These are phyloP conservation scores for Musa balbisiana DNA, from an alignment of 202 grass and related monocot genomes.

Conservation along the genomic window DNA sequence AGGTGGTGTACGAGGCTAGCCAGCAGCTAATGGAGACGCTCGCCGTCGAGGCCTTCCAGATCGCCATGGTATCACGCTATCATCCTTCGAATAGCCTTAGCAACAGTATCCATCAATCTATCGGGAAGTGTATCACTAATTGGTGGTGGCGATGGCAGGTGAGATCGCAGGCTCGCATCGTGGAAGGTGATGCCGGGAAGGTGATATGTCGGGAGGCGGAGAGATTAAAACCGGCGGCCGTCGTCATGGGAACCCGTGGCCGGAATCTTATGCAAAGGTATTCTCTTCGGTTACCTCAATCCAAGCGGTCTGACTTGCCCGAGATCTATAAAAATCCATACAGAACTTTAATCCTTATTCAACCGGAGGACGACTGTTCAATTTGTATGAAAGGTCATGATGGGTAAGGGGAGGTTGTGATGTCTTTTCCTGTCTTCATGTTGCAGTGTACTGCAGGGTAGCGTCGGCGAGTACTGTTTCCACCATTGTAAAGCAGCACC, in stretches of 20 bases:
- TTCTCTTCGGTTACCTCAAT: no score
- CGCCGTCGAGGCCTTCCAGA: slow-evolving; percentile 61
- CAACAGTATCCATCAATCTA: no score
- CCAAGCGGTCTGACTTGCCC: neutral
- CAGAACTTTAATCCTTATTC: no score
- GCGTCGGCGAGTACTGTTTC: slow-evolving; percentile 76
- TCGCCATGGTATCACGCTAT: slow-evolving; percentile 29
- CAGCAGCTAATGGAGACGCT: slow-evolving; percentile 61
- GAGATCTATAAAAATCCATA: neutral
- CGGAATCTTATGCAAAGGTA: slow-evolving; percentile 69
- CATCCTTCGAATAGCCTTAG: no score
- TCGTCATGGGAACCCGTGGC: slow-evolving; percentile 78
- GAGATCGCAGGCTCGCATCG: slow-evolving; percentile 50
- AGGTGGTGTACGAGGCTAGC: slow-evolving; percentile 67
- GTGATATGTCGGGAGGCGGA: slow-evolving; percentile 77
- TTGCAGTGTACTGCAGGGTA: slow-evolving; percentile 76
- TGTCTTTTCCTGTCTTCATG: slow-evolving; percentile 24
- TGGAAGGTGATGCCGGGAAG: slow-evolving; percentile 70
- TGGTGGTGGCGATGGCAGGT: slow-evolving; percentile 28
- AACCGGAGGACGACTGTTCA: no score
- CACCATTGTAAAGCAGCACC: slow-evolving; percentile 90
- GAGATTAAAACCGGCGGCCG: slow-evolving; percentile 65
- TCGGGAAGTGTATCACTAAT: no score
- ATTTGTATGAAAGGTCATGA: neutral
- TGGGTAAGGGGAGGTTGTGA: neutral